Conservation (phyloP, 331 rosid genomes). For the Erythrophleum ivorense region DNA sequence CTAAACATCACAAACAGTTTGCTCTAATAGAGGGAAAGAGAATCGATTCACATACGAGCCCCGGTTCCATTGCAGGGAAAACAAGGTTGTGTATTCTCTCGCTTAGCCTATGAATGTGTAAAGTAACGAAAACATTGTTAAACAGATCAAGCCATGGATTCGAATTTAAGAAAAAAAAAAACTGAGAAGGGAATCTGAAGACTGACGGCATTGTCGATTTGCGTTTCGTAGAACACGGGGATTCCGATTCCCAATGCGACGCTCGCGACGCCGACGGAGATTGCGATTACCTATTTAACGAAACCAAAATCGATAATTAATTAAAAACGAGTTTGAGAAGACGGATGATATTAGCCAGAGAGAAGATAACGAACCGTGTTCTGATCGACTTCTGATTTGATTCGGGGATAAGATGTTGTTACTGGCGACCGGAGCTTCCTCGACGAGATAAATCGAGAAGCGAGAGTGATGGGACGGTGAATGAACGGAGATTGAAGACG, state of each 20-base stretch:
- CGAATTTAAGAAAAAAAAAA: no score
- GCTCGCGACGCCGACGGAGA: constrained; percentile 77
- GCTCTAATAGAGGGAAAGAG: no score
- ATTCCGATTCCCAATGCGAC: constrained; percentile 80
- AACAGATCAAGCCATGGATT: no score
- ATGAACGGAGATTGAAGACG: constrained; percentile 69
- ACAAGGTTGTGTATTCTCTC: constrained; percentile 88
- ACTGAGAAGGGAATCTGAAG: no score
- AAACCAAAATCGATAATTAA: not conserved
- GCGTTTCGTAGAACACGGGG: constrained; percentile 86
- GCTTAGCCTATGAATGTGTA: constrained; percentile 48
- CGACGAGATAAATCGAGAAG: no score
- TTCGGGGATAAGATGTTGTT: constrained; percentile 64
- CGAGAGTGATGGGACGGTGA: constrained; percentile 59
- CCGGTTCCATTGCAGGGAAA: constrained; percentile 81
- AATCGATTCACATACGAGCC: no score
- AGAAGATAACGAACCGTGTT: constrained; percentile 62
- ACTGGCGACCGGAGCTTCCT: constrained; percentile 26
- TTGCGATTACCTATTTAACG: constrained; percentile 80
- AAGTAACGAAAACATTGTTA: no score
- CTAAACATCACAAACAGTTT: no score
- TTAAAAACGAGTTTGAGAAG: no score
- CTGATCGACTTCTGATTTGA: constrained; percentile 89
- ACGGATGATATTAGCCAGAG: not conserved
- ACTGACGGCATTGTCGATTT: constrained; percentile 77